Evolutionary conservation across 331 rosid genomes (phyloP).

Genomic region (Rhamnella rubrinervis): DNA sequence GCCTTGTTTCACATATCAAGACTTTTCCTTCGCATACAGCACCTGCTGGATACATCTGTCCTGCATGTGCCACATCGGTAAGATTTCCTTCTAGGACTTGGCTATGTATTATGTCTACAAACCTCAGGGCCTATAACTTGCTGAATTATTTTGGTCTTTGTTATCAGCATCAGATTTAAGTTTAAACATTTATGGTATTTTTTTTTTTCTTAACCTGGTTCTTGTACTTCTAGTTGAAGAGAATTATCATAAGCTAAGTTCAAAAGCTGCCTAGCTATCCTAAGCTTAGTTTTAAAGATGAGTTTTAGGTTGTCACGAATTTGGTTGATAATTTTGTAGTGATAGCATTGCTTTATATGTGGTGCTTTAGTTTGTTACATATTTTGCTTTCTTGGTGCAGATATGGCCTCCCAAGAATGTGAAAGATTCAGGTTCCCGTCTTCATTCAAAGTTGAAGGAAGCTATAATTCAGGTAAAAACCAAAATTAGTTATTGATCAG

Average conservation of each 20-base stretch:
- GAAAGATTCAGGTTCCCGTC: constrained; percentile 91
- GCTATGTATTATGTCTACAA: background rate
- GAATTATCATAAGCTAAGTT: too few species aligned
- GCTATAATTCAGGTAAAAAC: constrained; percentile 78
- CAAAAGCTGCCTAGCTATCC: too few species aligned
- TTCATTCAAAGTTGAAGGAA: constrained; percentile 90
- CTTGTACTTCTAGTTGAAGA: background rate
- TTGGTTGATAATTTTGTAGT: constrained; percentile 12
- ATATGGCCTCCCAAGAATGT: constrained; percentile 99
- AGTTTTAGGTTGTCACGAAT: background rate
- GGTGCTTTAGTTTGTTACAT: constrained; percentile 14
- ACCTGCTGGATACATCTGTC: constrained; percentile 97
- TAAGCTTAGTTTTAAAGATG: too few species aligned
- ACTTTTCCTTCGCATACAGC: constrained; percentile 92
- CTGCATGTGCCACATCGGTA: constrained; percentile 82
- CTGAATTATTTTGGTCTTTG: background rate
- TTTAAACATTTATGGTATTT: background rate
- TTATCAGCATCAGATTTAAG: too few species aligned
- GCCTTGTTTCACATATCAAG: constrained; percentile 89
- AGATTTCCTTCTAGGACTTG: constrained; percentile 31
- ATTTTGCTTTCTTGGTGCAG: constrained; percentile 43
- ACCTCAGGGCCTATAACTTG: background rate
- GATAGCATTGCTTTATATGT: background rate
- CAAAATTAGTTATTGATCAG: constrained; percentile 4
- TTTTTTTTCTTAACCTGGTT: background rate